A percentile compares a stretch with the other conserved stretches of the same genome.
Conservation (phyloP, 2,329 filamentous ascomycete species). For the Pestalotiopsis sp. region DNA sequence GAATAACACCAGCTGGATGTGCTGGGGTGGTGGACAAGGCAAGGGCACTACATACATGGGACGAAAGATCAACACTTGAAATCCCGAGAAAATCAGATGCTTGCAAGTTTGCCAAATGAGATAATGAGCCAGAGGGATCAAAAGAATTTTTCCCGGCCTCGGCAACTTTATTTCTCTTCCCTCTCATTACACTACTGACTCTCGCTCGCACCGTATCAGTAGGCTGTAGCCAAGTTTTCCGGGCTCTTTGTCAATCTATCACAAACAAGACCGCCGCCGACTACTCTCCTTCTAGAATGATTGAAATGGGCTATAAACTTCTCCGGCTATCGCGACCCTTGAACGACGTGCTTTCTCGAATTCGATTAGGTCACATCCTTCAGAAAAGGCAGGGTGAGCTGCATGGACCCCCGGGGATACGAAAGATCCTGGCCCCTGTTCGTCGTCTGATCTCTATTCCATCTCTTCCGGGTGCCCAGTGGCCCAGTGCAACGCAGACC, state of each 20-base stretch:
- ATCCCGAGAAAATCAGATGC: not conserved
- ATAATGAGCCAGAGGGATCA: not conserved
- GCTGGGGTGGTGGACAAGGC: not conserved
- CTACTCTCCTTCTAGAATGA: not conserved
- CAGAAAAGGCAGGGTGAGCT: constrained; percentile 18
- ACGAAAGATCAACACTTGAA: constrained; percentile 1
- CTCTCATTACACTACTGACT: no score
- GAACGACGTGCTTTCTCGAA: constrained; percentile 8
- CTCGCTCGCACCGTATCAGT: not conserved
- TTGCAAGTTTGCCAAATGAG: not conserved
- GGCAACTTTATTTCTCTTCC: not conserved
- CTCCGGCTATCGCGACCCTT: constrained; percentile 8
- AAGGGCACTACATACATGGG: constrained; percentile 6
- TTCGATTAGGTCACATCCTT: constrained; percentile 11
- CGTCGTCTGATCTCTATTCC: constrained; percentile 21
- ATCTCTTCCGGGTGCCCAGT: not conserved
- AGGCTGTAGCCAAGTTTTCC: not conserved
- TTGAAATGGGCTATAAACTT: not conserved
- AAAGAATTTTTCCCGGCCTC: not conserved
- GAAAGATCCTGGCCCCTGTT: constrained; percentile 12
- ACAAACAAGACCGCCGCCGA: not conserved
- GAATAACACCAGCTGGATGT: not conserved
- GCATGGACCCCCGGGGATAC: constrained; percentile 9
- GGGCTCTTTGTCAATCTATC: not conserved
- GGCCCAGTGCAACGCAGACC: not conserved